These are phyloP conservation scores for Myxozyma melibiosi DNA, from an alignment of 805 yeast species.

Conservation along the genomic window DNA sequence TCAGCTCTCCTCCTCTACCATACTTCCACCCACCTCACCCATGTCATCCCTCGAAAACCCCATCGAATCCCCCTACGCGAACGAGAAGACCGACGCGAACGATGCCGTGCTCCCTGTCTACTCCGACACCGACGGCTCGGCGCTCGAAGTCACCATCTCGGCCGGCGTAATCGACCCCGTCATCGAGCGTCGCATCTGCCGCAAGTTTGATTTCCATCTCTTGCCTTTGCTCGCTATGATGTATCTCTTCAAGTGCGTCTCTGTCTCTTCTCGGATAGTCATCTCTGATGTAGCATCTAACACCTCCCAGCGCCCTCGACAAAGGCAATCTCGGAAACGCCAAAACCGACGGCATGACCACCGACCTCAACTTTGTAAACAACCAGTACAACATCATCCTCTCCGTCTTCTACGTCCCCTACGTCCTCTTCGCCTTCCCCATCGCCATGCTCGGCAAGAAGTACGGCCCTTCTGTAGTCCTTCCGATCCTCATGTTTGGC, in stretches of 20 bases:
- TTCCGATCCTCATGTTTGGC: slow-evolving; percentile 49
- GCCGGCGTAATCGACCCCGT: background rate
- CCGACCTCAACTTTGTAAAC: slow-evolving; percentile 47
- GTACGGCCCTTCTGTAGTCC: slow-evolving; percentile 49
- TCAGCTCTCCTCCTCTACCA: too few species aligned
- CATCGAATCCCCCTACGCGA: too few species aligned
- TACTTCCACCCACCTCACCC: too few species aligned
- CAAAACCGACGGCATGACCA: slow-evolving; percentile 50
- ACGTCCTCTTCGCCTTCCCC: slow-evolving; percentile 51
- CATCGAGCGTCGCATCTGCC: background rate
- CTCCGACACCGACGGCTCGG: too few species aligned
- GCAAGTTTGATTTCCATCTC: slow-evolving; percentile 48
- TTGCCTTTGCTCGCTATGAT: slow-evolving; percentile 50
- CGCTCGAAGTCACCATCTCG: too few species aligned
- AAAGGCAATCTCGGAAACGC: slow-evolving; percentile 56
- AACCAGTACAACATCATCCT: slow-evolving; percentile 51
- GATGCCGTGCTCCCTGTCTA: too few species aligned
- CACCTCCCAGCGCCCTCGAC: slow-evolving; percentile 44
- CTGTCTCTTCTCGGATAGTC: too few species aligned
- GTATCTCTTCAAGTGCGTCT: slow-evolving; percentile 41
- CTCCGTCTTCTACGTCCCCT: slow-evolving; percentile 51
- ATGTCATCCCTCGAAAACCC: too few species aligned
- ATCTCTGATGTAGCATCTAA: background rate
- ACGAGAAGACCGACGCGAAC: too few species aligned
- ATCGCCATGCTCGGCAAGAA: slow-evolving; percentile 46